phyloP scores from a whole-genome alignment of 176 grass and related monocot species.

The Bolboschoenus planiculmis region DNA sequence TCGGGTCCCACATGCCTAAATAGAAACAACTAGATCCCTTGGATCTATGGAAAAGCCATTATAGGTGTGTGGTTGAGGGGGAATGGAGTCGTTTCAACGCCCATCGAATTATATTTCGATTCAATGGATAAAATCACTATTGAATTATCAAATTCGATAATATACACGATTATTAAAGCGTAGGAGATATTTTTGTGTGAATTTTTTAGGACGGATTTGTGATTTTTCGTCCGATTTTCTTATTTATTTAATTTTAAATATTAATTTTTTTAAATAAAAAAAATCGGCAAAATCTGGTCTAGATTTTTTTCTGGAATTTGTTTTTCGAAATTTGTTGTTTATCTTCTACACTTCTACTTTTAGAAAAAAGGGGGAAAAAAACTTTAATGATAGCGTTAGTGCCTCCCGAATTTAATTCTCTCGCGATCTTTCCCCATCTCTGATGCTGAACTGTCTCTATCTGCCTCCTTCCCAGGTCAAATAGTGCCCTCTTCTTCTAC shows the following conservation, averaged over 20 bases:
- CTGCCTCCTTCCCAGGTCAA: not conserved
- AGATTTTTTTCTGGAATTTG: not conserved
- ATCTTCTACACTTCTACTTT: not conserved
- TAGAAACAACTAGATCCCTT: not conserved
- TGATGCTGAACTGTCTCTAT: not conserved
- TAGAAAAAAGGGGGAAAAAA: not conserved
- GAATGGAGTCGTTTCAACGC: too few relatives aligned
- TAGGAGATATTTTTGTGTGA: too few relatives aligned
- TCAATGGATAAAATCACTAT: too few relatives aligned
- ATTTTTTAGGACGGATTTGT: too few relatives aligned
- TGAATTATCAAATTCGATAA: too few relatives aligned
- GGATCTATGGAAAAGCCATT: not conserved
- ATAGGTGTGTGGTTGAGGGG: not conserved
- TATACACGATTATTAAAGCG: too few relatives aligned
- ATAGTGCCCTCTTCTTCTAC: not conserved
- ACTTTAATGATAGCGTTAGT: not conserved
- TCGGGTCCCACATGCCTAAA: not conserved
- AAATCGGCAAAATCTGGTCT: not conserved
- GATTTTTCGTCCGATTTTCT: too few relatives aligned
- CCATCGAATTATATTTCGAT: too few relatives aligned
- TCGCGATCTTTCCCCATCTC: not conserved
- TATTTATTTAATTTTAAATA: too few relatives aligned
- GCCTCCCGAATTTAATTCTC: not conserved
- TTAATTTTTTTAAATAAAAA: too few relatives aligned
- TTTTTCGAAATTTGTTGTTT: too few relatives aligned